A percentile compares a stretch with the other conserved stretches of the same genome.
Evolutionary conservation across 1,284 basidiomycete genomes (phyloP).

Genomic region (Agroathelia rolfsii): DNA sequence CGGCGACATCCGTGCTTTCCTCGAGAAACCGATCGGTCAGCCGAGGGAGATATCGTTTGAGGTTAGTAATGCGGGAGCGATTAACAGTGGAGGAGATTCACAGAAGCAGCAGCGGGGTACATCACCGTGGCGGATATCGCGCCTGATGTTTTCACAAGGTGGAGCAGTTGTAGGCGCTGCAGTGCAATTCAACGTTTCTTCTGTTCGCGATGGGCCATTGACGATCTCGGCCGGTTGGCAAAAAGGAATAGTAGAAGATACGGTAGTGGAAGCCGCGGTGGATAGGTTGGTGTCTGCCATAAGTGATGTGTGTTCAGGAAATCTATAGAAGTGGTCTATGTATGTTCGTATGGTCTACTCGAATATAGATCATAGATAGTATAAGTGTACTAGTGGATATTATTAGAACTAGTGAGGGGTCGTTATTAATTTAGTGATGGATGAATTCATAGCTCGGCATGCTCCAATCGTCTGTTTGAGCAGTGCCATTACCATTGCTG

Average conservation of each 20-base stretch:
- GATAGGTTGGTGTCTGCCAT: too few species aligned
- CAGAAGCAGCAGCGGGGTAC: too few species aligned
- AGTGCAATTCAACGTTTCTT: conserved; percentile 6
- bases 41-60: conserved; percentile 6
- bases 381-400: too few species aligned
- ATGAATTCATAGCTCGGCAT: too few species aligned
- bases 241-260: conserved; percentile 5
- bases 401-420: too few species aligned
- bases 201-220: conserved; percentile 8
- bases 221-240: conserved; percentile 7
- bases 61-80: conserved; percentile 6
- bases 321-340: too few species aligned
- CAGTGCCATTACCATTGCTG: too few species aligned
- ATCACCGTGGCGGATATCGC: conserved; percentile 7
- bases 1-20: conserved; percentile 2
- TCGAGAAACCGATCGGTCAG: conserved; percentile 3
- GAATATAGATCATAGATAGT: too few species aligned
- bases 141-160: conserved; percentile 9
- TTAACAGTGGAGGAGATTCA: conserved; percentile 3
- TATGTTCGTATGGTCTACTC: too few species aligned
- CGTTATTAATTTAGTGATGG: too few species aligned
- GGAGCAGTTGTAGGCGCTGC: conserved; percentile 3
- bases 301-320: too few species aligned
- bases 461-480: too few species aligned
- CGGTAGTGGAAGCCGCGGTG: conserved; percentile 1